A percentile compares a stretch with the other conserved stretches of the same genome.
These are phyloP conservation scores for Cruciata laevipes DNA, from an alignment of 257 asterid species.

Conservation along the genomic window DNA sequence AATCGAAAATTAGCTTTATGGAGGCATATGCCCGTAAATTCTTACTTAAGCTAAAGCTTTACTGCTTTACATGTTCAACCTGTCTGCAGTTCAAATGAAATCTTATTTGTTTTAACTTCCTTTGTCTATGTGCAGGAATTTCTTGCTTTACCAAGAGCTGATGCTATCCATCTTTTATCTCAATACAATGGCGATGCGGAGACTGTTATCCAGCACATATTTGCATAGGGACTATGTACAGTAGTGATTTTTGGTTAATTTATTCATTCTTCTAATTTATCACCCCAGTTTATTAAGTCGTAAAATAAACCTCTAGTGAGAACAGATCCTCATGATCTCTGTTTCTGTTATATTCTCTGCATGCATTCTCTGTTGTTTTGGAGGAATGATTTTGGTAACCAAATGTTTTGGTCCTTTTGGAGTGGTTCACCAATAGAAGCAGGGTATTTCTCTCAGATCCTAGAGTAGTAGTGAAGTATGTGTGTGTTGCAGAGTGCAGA, in stretches of 20 bases:
- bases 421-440: slow-evolving; percentile 4
- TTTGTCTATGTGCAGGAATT: slow-evolving; percentile 58
- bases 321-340: too few relatives aligned
- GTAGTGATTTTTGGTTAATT: slow-evolving; percentile 8
- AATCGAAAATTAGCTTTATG: neutral
- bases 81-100: neutral
- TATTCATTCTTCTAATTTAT: slow-evolving; percentile 20
- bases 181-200: slow-evolving; percentile 93
- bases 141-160: slow-evolving; percentile 94
- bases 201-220: slow-evolving; percentile 87
- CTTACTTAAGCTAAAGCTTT: neutral
- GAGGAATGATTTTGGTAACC: too few relatives aligned
- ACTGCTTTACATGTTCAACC: neutral
- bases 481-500: neutral
- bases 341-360: neutral
- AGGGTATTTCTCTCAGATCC: neutral
- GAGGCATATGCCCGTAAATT: neutral
- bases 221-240: slow-evolving; percentile 27
- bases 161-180: slow-evolving; percentile 91
- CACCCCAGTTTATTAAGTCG: slow-evolving; percentile 11
- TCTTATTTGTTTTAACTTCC: neutral
- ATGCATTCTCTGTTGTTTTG: neutral
- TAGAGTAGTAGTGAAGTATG: neutral
- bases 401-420: slow-evolving; percentile 10
- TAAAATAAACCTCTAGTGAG: neutral